Conservation (phyloP, 768 basidiomycete genomes). For the Xerocomus spinulosus region DNA sequence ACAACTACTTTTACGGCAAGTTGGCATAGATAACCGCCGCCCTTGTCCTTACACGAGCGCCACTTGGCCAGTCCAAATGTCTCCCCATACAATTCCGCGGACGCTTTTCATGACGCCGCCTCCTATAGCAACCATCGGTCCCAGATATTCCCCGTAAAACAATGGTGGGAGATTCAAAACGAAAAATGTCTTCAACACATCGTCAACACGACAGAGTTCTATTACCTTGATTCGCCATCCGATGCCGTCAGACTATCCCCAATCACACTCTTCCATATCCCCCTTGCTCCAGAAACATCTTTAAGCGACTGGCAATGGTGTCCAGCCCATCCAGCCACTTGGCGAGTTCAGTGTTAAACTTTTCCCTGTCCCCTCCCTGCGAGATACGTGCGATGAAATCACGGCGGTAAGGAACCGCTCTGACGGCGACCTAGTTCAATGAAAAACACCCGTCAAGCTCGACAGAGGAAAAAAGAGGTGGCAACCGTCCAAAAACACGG, state of each 20-base stretch:
- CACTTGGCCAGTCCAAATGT: not conserved
- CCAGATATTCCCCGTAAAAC: conserved; percentile 1
- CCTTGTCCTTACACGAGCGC: not conserved
- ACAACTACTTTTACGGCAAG: conserved; percentile 2
- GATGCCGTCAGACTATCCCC: not conserved
- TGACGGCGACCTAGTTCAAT: conserved; percentile 48
- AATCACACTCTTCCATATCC: conserved; percentile 51
- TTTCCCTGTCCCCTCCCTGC: conserved; percentile 58
- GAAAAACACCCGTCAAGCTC: not conserved
- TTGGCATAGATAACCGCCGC: not conserved
- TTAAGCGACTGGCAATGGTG: conserved; percentile 45
- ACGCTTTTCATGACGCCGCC: conserved; percentile 11
- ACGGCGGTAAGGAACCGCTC: conserved; percentile 55
- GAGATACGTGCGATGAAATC: conserved; percentile 62
- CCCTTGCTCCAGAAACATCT: conserved; percentile 53
- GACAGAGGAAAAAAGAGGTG: not conserved
- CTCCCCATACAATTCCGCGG: conserved; percentile 15
- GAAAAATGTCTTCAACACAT: not conserved
- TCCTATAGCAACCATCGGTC: conserved; percentile 7
- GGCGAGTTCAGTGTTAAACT: conserved; percentile 51
- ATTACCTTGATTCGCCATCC: conserved; percentile 22
- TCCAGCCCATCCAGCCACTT: conserved; percentile 66
- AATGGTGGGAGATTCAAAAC: conserved; percentile 3
- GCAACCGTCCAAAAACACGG: too few relatives aligned
- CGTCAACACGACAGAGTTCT: conserved; percentile 13